Percentiles rank a stretch among this genome's conserved stretches.
These are phyloP conservation scores for Chytriomyces sp. DNA, from an alignment of 192 early-diverging fungal genomes.

Conservation along the genomic window DNA sequence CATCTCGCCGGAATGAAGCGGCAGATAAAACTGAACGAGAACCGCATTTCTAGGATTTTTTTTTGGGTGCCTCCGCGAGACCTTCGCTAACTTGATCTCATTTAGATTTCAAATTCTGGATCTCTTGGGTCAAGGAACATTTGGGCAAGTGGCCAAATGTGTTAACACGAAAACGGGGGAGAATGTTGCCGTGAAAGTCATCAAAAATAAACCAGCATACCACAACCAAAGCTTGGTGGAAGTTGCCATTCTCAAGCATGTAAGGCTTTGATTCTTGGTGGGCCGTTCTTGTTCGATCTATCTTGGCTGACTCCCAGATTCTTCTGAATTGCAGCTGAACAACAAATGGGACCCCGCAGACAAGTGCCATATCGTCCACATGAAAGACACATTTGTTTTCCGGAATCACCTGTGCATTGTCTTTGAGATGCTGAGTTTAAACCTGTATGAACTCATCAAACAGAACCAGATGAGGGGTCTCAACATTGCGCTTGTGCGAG, in stretches of 20 bases:
- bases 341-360: constrained; percentile 84
- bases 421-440: constrained; percentile 96
- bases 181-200: constrained; percentile 94
- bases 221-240: constrained; percentile 98
- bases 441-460: constrained; percentile 97
- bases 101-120: constrained; percentile 92
- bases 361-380: constrained; percentile 86
- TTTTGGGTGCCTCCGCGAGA: no score
- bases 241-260: constrained; percentile 88
- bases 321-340: constrained; percentile 70
- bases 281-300: not conserved
- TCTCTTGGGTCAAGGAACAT: constrained; percentile 93
- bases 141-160: constrained; percentile 94
- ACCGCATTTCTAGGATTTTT: no score
- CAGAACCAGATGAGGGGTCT: constrained; percentile 96
- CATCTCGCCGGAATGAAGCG: not conserved
- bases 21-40: no score
- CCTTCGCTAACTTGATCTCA: not conserved
- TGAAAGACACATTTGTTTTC: constrained; percentile 92
- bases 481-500: constrained; percentile 90
- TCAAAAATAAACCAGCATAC: constrained; percentile 98
- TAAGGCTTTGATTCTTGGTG: constrained; percentile 32
- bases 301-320: not conserved
- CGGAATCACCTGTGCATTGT: constrained; percentile 92
- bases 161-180: constrained; percentile 84